A percentile compares a stretch with the other conserved stretches of the same genome.
phyloP scores from a whole-genome alignment of 441 rosid species.

The Aleurites moluccanus region DNA sequence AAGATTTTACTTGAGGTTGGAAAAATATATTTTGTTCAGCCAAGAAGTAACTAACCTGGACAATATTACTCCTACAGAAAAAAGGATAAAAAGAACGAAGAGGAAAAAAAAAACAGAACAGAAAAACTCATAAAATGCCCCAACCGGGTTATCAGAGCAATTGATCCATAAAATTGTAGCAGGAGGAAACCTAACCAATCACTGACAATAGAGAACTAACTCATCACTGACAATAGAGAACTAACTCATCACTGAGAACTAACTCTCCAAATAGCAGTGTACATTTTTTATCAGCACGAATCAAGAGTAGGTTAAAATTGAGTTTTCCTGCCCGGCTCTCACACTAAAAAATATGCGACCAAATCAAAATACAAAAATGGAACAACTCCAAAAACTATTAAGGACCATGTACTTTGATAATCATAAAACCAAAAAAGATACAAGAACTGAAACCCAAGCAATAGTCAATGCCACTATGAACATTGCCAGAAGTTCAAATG shows the following conservation, averaged over 20 bases:
- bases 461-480: neutral
- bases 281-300: neutral
- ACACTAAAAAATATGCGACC: neutral
- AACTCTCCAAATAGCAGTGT: neutral
- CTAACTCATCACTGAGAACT: neutral
- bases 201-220: neutral
- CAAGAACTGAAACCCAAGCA: too few species aligned
- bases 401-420: neutral
- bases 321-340: neutral
- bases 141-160: too few species aligned
- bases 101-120: neutral
- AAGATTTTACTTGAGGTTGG: neutral
- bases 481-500: neutral
- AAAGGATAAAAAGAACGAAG: neutral
- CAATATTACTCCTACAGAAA: neutral
- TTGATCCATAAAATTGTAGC: neutral
- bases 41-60: neutral
- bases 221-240: neutral
- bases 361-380: conserved; percentile 1
- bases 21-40: neutral
- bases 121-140: too few species aligned
- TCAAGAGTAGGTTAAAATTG: neutral
- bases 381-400: neutral
- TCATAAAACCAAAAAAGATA: neutral
- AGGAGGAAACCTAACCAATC: neutral